Conservation (phyloP, 139 green algal genomes). For the Closterium sp. region DNA sequence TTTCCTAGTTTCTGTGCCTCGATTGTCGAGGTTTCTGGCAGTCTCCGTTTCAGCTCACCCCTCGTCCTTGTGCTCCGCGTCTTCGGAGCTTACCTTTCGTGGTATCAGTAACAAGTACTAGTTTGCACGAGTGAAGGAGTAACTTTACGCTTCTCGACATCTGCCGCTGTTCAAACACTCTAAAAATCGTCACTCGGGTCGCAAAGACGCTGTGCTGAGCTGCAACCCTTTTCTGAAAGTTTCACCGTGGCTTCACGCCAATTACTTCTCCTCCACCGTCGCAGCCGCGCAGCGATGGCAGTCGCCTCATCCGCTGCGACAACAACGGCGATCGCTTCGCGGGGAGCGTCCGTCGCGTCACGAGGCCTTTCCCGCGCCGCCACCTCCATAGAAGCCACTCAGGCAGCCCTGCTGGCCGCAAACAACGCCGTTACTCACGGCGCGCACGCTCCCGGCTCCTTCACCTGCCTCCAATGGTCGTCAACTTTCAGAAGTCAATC, state of each 20-base stretch:
- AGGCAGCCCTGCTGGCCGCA: neutral
- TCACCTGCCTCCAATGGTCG: neutral
- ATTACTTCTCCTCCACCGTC: neutral
- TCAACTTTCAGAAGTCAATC: neutral
- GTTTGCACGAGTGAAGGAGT: neutral
- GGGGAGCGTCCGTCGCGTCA: neutral
- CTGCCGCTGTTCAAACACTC: no score
- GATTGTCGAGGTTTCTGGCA: neutral
- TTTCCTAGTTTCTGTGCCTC: neutral
- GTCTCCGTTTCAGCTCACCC: neutral
- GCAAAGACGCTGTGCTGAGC: neutral
- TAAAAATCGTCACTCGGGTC: neutral
- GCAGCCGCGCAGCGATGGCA: neutral
- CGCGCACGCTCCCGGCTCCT: neutral
- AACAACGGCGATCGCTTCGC: neutral
- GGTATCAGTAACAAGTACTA: neutral
- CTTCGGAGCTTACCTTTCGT: neutral
- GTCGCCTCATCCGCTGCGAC: neutral
- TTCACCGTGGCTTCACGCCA: neutral
- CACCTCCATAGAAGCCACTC: neutral
- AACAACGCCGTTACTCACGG: neutral
- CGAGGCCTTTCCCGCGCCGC: neutral
- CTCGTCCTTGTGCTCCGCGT: neutral
- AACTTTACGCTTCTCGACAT: neutral
- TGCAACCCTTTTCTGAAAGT: neutral